These are phyloP conservation scores for Physcia stellaris DNA, from an alignment of 495 filamentous ascomycete species.

Conservation along the genomic window DNA sequence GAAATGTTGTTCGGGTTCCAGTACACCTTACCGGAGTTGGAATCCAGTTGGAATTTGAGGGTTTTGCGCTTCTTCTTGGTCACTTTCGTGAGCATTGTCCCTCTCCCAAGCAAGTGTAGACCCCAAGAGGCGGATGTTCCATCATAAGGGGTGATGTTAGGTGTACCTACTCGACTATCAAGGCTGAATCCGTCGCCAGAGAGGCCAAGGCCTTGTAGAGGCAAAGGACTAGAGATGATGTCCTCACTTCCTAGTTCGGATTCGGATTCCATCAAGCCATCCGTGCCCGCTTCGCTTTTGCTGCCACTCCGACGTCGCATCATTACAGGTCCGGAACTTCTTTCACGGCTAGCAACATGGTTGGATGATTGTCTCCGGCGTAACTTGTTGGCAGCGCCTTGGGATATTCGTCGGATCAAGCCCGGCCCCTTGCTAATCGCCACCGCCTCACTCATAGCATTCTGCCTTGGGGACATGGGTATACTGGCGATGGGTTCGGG, in stretches of 20 bases:
- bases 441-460: slow-evolving; percentile 38
- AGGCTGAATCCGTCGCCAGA: slow-evolving; percentile 2
- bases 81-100: slow-evolving; percentile 64
- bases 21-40: slow-evolving; percentile 66
- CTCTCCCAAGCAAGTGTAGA: slow-evolving; percentile 55
- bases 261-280: slow-evolving; percentile 50
- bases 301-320: slow-evolving; percentile 79
- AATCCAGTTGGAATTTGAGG: slow-evolving; percentile 63
- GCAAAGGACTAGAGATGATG: no score
- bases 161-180: slow-evolving; percentile 2
- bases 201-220: slow-evolving; percentile 7
- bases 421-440: slow-evolving; percentile 38
- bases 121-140: slow-evolving; percentile 53
- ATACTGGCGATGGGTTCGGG: slow-evolving; percentile 40
- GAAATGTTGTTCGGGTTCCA: slow-evolving; percentile 71
- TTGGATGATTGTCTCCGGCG: slow-evolving; percentile 55
- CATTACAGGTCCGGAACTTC: slow-evolving; percentile 77
- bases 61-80: slow-evolving; percentile 68
- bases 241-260: slow-evolving; percentile 34
- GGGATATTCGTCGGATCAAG: slow-evolving; percentile 51
- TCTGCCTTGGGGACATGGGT: slow-evolving; percentile 24
- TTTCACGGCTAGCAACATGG: slow-evolving; percentile 60
- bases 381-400: slow-evolving; percentile 50
- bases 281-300: slow-evolving; percentile 46
- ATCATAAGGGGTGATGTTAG: slow-evolving; percentile 9